Percentiles rank a stretch among this genome's conserved stretches.
Conservation (phyloP, 257 asterid genomes). For the Ligustrum vulgare region DNA sequence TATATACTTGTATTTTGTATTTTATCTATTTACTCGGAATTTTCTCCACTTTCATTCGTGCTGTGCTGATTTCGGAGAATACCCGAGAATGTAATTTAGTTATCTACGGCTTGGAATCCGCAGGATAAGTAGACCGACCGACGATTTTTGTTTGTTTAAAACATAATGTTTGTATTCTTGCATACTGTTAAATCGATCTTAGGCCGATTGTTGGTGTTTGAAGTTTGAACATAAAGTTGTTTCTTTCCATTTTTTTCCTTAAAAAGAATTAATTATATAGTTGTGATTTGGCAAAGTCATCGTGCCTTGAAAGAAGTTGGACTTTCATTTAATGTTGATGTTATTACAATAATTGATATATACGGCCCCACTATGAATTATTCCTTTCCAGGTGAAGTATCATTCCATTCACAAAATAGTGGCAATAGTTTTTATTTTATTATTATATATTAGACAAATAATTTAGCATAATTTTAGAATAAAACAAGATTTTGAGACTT, state of each 20-base stretch:
- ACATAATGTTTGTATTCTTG: not conserved
- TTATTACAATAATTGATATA: not conserved
- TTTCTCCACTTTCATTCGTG: constrained; percentile 10
- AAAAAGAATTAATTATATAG: not conserved
- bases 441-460: too few species aligned
- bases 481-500: too few species aligned
- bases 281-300: not conserved
- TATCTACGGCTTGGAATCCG: constrained; percentile 17
- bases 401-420: not conserved
- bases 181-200: not conserved
- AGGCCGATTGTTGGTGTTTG: too few species aligned
- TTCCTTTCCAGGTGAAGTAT: not conserved
- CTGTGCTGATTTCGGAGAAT: constrained; percentile 24
- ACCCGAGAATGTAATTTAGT: constrained; percentile 31
- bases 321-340: not conserved
- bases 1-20: constrained; percentile 22
- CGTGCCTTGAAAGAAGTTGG: not conserved
- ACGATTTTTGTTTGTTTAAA: not conserved
- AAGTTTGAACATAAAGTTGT: too few species aligned
- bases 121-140: not conserved
- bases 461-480: too few species aligned
- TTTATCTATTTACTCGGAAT: constrained; percentile 19
- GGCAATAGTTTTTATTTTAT: not conserved
- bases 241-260: not conserved
- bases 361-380: not conserved